phyloP scores from a whole-genome alignment of 2,329 filamentous ascomycete species.

The Fusarium anguioides region DNA sequence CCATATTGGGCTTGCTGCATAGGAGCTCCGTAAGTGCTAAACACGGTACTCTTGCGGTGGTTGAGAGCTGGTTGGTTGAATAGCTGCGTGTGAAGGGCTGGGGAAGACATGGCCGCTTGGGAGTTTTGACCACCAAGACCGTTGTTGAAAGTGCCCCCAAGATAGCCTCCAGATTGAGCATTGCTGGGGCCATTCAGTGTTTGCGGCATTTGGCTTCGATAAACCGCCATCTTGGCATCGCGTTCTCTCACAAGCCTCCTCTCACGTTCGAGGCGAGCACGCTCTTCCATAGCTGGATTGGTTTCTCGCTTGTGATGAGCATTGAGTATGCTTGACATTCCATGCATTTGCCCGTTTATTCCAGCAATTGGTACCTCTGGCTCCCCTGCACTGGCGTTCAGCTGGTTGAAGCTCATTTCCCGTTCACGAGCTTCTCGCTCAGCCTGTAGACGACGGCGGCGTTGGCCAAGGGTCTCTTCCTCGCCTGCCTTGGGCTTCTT shows the following conservation, averaged over 20 bases:
- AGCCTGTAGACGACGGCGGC: conserved; percentile 77
- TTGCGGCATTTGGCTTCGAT: conserved; percentile 63
- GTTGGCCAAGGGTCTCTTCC: conserved; percentile 83
- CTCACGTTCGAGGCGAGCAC: conserved; percentile 55
- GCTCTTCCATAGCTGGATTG: conserved; percentile 56
- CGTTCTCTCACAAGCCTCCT: conserved; percentile 55
- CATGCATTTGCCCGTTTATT: conserved; percentile 55
- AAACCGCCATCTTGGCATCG: conserved; percentile 60
- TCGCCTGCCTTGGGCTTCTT: conserved; percentile 56
- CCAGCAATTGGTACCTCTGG: conserved; percentile 17
- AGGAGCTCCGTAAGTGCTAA: conserved; percentile 47
- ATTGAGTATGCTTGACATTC: conserved; percentile 68
- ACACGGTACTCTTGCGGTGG: conserved; percentile 48
- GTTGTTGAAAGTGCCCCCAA: conserved; percentile 66
- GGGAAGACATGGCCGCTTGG: conserved; percentile 44
- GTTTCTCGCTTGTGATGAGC: conserved; percentile 55
- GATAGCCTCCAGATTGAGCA: conserved; percentile 58
- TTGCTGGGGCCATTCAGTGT: conserved; percentile 49
- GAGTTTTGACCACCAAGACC: conserved; percentile 55
- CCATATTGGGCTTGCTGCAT: conserved; percentile 43
- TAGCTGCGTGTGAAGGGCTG: conserved; percentile 43
- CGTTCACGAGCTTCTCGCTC: conserved; percentile 72
- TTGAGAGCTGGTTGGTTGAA: conserved; percentile 37
- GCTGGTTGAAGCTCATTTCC: conserved; percentile 58
- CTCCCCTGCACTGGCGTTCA: conserved; percentile 27